Percentiles rank a stretch among this genome's conserved stretches.
These are phyloP conservation scores for Aspergillus ibericus DNA, from an alignment of 2,329 filamentous ascomycete genomes.

Conservation along the genomic window DNA sequence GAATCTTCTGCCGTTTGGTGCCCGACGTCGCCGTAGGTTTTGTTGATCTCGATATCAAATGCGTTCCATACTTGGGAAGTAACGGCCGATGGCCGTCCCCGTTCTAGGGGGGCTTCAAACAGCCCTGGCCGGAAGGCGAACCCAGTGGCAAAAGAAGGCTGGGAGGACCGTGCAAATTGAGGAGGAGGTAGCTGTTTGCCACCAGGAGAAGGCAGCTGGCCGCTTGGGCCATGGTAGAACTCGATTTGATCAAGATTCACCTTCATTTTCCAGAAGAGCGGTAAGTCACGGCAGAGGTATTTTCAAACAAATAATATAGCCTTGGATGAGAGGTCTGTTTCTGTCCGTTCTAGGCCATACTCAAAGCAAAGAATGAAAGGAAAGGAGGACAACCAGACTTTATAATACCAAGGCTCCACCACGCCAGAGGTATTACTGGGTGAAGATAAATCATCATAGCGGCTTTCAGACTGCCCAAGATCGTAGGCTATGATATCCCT, in stretches of 20 bases:
- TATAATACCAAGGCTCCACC: no score
- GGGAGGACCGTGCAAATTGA: conserved; percentile 1
- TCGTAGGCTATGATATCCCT: no score
- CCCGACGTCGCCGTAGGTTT: not conserved
- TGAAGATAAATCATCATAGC: no score
- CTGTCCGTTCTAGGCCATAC: no score
- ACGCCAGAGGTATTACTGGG: no score
- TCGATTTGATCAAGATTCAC: conserved; percentile 14
- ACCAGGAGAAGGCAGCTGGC: conserved; percentile 4
- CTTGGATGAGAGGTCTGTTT: no score
- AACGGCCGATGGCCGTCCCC: conserved; percentile 1
- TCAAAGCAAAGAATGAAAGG: no score
- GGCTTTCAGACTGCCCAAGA: no score
- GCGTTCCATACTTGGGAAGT: conserved; percentile 11
- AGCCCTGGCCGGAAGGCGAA: conserved; percentile 8
- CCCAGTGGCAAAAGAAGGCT: conserved; percentile 4
- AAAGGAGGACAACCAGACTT: no score
- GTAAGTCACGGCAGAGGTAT: no score
- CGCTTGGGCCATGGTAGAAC: conserved; percentile 12
- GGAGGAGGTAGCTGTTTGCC: conserved; percentile 3
- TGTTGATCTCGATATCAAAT: conserved; percentile 13
- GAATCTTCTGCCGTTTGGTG: conserved; percentile 13
- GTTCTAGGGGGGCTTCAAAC: conserved; percentile 2
- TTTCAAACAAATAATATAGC: no score
- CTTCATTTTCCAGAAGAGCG: no score